These are phyloP conservation scores for Beta vulgaris DNA, from an alignment of 148 eudicot species.

Conservation along the genomic window DNA sequence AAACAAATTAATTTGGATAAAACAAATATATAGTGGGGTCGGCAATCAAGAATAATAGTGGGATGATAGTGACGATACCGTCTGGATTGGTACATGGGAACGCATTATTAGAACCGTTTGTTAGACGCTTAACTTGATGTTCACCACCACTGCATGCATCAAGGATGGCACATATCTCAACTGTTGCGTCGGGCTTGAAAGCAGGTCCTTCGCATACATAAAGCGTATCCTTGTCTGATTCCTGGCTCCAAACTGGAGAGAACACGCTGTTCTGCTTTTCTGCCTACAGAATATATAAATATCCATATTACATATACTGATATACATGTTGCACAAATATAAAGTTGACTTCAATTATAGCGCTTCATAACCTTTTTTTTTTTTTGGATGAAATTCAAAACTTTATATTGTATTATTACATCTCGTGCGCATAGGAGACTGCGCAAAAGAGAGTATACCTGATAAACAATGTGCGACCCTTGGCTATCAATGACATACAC, in stretches of 20 bases:
- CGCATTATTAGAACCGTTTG: constrained; percentile 12
- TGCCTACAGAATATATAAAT: too few relatives aligned
- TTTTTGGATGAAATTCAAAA: too few relatives aligned
- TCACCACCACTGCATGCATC: neutral
- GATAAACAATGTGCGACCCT: constrained; percentile 5
- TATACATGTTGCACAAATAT: too few relatives aligned
- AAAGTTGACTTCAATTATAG: too few relatives aligned
- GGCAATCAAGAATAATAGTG: too few relatives aligned
- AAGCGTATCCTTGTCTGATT: neutral
- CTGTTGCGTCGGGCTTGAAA: neutral
- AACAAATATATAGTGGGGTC: too few relatives aligned
- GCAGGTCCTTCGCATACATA: neutral
- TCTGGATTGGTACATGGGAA: constrained; percentile 20
- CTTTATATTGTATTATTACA: too few relatives aligned
- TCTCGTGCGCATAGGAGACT: too few relatives aligned
- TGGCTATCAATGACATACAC: constrained; percentile 7
- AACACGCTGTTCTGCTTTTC: neutral
- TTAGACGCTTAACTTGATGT: neutral
- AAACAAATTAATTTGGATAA: too few relatives aligned
- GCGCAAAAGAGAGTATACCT: too few relatives aligned
- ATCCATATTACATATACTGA: too few relatives aligned
- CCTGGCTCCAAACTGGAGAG: neutral
- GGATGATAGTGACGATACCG: neutral
- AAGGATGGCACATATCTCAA: neutral
- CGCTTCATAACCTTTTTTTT: too few relatives aligned